These are phyloP conservation scores for Xylariaceae sp. DNA, from an alignment of 2,329 filamentous ascomycete genomes.

Conservation along the genomic window DNA sequence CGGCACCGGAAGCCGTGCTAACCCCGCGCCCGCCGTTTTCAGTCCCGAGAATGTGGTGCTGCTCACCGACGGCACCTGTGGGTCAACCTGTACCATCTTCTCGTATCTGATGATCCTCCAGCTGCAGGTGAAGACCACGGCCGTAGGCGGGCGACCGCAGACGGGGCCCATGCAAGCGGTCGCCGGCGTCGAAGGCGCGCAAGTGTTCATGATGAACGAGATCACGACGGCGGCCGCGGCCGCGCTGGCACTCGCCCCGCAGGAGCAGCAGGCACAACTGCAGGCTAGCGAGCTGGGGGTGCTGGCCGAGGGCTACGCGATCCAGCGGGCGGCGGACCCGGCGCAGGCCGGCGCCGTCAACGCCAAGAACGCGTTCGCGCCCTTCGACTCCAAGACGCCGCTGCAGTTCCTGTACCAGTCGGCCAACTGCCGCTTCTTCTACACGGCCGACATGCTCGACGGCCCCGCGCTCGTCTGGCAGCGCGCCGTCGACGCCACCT, in stretches of 20 bases:
- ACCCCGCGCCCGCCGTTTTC: slow-evolving; percentile 51
- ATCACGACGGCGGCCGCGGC: slow-evolving; percentile 34
- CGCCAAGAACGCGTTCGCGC: slow-evolving; percentile 41
- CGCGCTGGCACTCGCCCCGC: slow-evolving; percentile 29
- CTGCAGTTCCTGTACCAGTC: slow-evolving; percentile 50
- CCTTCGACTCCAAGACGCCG: slow-evolving; percentile 39
- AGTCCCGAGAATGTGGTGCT: slow-evolving; percentile 55
- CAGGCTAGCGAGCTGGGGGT: slow-evolving; percentile 32
- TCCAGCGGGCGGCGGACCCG: slow-evolving; percentile 31
- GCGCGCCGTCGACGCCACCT: slow-evolving; percentile 41
- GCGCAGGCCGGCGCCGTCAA: slow-evolving; percentile 36
- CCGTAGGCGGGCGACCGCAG: slow-evolving; percentile 49
- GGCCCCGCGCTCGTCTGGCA: slow-evolving; percentile 47
- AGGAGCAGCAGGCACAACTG: slow-evolving; percentile 21
- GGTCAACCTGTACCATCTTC: slow-evolving; percentile 59
- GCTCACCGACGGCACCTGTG: slow-evolving; percentile 58
- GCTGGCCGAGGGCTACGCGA: slow-evolving; percentile 40
- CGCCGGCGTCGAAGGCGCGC: slow-evolving; percentile 51
- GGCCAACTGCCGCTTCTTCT: slow-evolving; percentile 50
- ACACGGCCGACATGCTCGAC: slow-evolving; percentile 46
- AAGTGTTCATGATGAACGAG: slow-evolving; percentile 38
- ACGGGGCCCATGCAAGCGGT: slow-evolving; percentile 52
- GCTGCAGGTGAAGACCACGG: slow-evolving; percentile 50
- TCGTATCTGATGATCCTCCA: slow-evolving; percentile 56
- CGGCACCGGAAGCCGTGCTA: slow-evolving; percentile 44